Conservation (phyloP, 2,329 filamentous ascomycete species). For the Neurospora sp. region DNA sequence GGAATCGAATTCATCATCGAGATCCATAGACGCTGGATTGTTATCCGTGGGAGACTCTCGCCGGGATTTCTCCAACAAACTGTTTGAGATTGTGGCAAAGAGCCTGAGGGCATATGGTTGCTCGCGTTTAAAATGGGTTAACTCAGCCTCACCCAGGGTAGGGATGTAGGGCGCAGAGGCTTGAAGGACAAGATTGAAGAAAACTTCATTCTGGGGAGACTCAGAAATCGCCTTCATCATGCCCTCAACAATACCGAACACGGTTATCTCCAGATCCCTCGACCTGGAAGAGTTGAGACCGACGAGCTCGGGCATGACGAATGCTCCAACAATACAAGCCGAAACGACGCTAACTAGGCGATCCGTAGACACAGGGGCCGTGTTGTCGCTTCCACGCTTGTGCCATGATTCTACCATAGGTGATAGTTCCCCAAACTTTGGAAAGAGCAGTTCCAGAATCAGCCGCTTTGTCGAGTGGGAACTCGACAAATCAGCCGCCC, state of each 20-base stretch:
- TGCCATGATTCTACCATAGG: constrained; percentile 38
- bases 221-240: constrained; percentile 30
- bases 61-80: constrained; percentile 22
- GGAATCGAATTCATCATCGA: constrained; percentile 55
- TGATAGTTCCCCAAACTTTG: constrained; percentile 40
- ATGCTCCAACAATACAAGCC: constrained; percentile 34
- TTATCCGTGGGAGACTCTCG: constrained; percentile 27
- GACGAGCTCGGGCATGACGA: constrained; percentile 38
- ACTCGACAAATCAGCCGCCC: constrained; percentile 25
- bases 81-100: constrained; percentile 29
- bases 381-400: constrained; percentile 31
- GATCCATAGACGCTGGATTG: constrained; percentile 48
- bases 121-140: constrained; percentile 29
- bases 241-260: constrained; percentile 32
- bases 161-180: constrained; percentile 38
- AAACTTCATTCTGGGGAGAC: constrained; percentile 34
- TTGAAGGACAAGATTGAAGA: constrained; percentile 37
- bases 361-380: constrained; percentile 40
- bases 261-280: constrained; percentile 33
- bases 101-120: constrained; percentile 32
- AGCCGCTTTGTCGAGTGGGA: constrained; percentile 38
- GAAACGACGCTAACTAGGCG: constrained; percentile 42
- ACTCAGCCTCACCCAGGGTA: constrained; percentile 25
- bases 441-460: constrained; percentile 41
- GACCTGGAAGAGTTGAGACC: constrained; percentile 38